A percentile compares a stretch with the other conserved stretches of the same genome.
These are phyloP conservation scores for Saturnispora mendoncae DNA, from an alignment of 805 yeast genomes.

Conservation along the genomic window DNA sequence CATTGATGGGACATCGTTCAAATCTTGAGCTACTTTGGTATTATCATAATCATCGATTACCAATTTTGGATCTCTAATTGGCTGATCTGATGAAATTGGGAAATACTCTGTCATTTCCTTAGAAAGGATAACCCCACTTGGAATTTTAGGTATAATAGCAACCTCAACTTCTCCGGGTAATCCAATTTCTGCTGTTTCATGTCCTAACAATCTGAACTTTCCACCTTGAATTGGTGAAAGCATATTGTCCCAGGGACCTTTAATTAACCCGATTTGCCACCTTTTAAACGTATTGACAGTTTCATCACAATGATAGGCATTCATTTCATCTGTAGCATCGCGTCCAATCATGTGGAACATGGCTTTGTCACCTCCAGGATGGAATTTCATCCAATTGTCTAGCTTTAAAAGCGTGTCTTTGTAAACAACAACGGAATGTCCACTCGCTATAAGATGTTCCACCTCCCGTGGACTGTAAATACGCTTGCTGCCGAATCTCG, in stretches of 20 bases:
- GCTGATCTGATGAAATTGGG: conserved; percentile 24
- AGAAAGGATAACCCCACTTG: conserved; percentile 38
- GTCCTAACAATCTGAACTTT: conserved; percentile 26
- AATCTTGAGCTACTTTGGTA: conserved; percentile 43
- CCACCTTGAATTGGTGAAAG: conserved; percentile 91
- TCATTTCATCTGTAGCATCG: conserved; percentile 88
- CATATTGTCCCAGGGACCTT: conserved; percentile 60
- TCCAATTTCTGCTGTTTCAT: conserved; percentile 11
- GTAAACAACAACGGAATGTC: conserved; percentile 64
- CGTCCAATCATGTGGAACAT: conserved; percentile 78
- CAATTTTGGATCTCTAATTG: conserved; percentile 47
- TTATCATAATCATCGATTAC: conserved; percentile 53
- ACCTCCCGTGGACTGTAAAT: conserved; percentile 38
- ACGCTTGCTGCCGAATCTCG: conserved; percentile 1
- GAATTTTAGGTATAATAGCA: conserved; percentile 41
- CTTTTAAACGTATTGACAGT: conserved; percentile 42
- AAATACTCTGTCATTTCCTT: conserved; percentile 29
- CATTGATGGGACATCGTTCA: conserved; percentile 49
- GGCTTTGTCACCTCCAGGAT: conserved; percentile 88
- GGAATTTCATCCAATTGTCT: conserved; percentile 60
- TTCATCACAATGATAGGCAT: conserved; percentile 65
- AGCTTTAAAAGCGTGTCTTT: conserved; percentile 52
- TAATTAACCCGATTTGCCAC: conserved; percentile 60
- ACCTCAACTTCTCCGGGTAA: conserved; percentile 37
- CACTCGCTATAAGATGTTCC: conserved; percentile 52